Percentiles rank a stretch among this genome's conserved stretches.
Conservation (phyloP, 164 flowering plant species). For the Magnolia kwangsiensis region DNA sequence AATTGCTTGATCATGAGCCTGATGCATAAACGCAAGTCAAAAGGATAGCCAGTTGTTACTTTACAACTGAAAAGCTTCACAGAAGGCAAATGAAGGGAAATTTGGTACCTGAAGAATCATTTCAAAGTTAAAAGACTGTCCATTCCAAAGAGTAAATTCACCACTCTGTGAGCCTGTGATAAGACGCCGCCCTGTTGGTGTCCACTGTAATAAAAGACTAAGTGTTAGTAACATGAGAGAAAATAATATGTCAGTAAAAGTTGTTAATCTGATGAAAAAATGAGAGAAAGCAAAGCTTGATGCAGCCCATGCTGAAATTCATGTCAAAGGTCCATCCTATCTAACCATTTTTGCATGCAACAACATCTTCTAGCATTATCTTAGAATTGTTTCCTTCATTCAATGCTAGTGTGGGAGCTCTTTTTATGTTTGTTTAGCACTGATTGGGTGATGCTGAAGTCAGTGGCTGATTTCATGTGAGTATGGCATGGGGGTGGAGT, state of each 20-base stretch:
- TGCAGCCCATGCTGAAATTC: not conserved
- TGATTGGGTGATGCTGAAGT: too few relatives aligned
- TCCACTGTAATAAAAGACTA: conserved; percentile 61
- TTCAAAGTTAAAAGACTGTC: conserved; percentile 97
- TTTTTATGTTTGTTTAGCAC: too few relatives aligned
- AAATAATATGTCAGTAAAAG: not conserved
- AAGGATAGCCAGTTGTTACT: not conserved
- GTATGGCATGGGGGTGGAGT: too few relatives aligned
- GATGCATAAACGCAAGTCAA: conserved; percentile 10
- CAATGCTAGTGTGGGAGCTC: too few relatives aligned
- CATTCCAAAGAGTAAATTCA: conserved; percentile 99
- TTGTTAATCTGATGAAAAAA: not conserved
- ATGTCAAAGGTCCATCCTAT: not conserved
- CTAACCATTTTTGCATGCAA: not conserved
- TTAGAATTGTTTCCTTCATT: too few relatives aligned
- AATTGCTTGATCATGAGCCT: conserved; percentile 99
- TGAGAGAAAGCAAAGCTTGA: not conserved
- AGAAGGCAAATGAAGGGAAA: conserved; percentile 3
- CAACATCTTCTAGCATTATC: too few relatives aligned
- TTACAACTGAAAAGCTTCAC: not conserved
- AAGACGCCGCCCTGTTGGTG: conserved; percentile 93
- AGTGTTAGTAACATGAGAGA: conserved; percentile 10
- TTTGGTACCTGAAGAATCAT: conserved; percentile 91
- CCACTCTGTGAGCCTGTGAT: conserved; percentile 99
- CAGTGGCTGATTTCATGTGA: too few relatives aligned